Evolutionary conservation across 148 eudicot species (phyloP).

Genomic region (Rhododendron simsii): DNA sequence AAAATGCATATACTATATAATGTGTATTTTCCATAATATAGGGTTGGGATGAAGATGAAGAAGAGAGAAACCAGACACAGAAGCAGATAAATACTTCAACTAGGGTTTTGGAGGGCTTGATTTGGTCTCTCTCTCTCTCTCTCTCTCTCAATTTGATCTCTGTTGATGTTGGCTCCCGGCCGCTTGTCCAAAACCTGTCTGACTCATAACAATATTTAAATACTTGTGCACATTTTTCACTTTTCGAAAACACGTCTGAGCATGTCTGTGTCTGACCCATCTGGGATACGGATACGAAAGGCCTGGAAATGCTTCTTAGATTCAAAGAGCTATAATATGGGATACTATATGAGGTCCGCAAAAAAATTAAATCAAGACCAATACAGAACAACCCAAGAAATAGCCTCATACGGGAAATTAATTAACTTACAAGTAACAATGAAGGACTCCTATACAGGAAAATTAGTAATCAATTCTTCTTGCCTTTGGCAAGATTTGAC

Average conservation of each 20-base stretch:
- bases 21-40: background rate
- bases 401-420: too few species aligned
- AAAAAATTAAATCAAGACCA: too few species aligned
- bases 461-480: too few species aligned
- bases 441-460: too few species aligned
- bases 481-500: too few species aligned
- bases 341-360: too few species aligned
- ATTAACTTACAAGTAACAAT: too few species aligned
- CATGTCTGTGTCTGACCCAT: background rate
- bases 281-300: background rate
- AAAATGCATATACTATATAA: too few species aligned
- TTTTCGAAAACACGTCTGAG: background rate
- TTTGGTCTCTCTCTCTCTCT: too few species aligned
- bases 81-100: background rate
- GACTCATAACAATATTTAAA: background rate
- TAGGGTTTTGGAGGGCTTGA: background rate
- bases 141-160: too few species aligned
- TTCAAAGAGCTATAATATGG: too few species aligned
- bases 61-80: background rate
- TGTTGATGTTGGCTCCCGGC: background rate
- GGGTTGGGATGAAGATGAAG: background rate
- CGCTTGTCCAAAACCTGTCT: background rate
- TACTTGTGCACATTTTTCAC: background rate
- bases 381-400: too few species aligned
- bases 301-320: background rate